A percentile compares a stretch with the other conserved stretches of the same genome.
Evolutionary conservation across 2,329 filamentous ascomycete species (phyloP).

Genomic region (Colletotrichum sp.): DNA sequence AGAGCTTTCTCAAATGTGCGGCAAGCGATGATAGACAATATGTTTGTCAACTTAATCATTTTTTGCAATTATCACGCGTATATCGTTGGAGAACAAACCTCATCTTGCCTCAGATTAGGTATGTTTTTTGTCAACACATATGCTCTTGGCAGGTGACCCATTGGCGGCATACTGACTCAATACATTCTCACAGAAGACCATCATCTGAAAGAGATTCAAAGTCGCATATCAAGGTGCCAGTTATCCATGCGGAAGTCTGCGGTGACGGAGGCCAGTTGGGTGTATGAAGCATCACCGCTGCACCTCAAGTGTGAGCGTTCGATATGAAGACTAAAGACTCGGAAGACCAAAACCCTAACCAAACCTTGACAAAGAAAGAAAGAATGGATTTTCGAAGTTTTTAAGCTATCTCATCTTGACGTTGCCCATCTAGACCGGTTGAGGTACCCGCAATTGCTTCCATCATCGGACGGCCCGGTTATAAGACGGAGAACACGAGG

Average conservation of each 20-base stretch:
- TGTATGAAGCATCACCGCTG: neutral
- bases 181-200: neutral
- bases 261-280: neutral
- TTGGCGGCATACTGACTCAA: neutral
- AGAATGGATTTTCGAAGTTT: neutral
- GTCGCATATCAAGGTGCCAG: neutral
- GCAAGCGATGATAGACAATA: neutral
- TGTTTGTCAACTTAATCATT: neutral
- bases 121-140: neutral
- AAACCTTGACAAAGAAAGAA: neutral
- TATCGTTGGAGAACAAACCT: neutral
- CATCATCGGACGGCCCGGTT: neutral
- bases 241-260: neutral
- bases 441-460: neutral
- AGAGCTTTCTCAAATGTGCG: neutral
- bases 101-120: neutral
- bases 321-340: neutral
- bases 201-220: neutral
- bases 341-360: neutral
- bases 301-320: neutral
- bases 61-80: neutral
- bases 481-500: neutral
- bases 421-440: neutral
- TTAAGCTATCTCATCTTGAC: neutral
- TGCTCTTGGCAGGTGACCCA: neutral